Percentiles rank a stretch among this genome's conserved stretches.
phyloP scores from a whole-genome alignment of 2,329 filamentous ascomycete genomes.

The Colletotrichum trifolii region DNA sequence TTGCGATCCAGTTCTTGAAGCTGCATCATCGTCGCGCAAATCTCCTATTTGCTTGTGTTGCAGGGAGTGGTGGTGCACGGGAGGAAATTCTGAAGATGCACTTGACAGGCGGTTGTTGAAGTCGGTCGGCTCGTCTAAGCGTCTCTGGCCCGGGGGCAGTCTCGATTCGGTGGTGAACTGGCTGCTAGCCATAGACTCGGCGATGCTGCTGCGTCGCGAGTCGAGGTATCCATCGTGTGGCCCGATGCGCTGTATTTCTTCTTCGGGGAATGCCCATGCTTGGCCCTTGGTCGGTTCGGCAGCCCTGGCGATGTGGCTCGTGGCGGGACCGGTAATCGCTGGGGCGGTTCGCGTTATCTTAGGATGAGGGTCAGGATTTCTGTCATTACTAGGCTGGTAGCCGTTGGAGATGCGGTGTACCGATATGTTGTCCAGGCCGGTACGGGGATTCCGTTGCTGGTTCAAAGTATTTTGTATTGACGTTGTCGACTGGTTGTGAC shows the following conservation, averaged over 20 bases:
- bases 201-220: slow-evolving; percentile 80
- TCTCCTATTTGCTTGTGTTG: slow-evolving; percentile 79
- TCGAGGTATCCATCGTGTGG: slow-evolving; percentile 64
- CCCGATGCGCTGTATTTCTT: slow-evolving; percentile 67
- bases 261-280: slow-evolving; percentile 85
- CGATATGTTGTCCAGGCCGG: slow-evolving; percentile 62
- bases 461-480: slow-evolving; percentile 79
- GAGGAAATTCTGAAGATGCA: slow-evolving; percentile 65
- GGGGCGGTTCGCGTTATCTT: slow-evolving; percentile 75
- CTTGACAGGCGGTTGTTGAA: slow-evolving; percentile 59
- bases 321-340: slow-evolving; percentile 78
- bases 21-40: slow-evolving; percentile 69
- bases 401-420: slow-evolving; percentile 73
- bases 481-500: slow-evolving; percentile 79
- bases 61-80: slow-evolving; percentile 78
- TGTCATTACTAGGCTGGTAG: slow-evolving; percentile 70
- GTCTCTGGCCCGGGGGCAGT: slow-evolving; percentile 76
- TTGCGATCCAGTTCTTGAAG: slow-evolving; percentile 66
- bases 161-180: slow-evolving; percentile 81
- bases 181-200: slow-evolving; percentile 82
- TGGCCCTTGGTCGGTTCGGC: slow-evolving; percentile 85
- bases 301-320: slow-evolving; percentile 73
- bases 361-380: slow-evolving; percentile 62
- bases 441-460: slow-evolving; percentile 71
- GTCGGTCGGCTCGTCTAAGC: slow-evolving; percentile 72